phyloP scores from a whole-genome alignment of 2,329 filamentous ascomycete genomes.

The Calonectria leucothoes region DNA sequence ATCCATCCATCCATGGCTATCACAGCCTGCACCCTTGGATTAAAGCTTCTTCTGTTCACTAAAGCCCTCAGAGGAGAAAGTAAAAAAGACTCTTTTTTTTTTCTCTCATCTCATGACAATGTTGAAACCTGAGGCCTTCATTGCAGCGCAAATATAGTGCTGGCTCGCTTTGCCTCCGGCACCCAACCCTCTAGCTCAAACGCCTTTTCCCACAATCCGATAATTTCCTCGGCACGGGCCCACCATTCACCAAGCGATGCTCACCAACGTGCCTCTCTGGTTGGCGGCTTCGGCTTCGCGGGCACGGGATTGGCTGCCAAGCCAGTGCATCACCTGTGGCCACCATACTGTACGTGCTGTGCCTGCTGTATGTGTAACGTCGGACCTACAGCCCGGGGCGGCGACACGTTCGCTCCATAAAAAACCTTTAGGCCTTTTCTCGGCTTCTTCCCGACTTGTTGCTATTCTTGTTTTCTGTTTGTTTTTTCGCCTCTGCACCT shows the following conservation, averaged over 20 bases:
- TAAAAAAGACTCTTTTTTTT: background rate
- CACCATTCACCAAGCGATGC: slow-evolving; percentile 39
- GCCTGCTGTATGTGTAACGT: background rate
- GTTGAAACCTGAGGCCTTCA: background rate
- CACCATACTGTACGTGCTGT: background rate
- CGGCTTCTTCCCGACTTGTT: background rate
- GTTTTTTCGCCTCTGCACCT: no score
- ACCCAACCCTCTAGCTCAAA: background rate
- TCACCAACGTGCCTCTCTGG: slow-evolving; percentile 36
- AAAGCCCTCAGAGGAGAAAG: background rate
- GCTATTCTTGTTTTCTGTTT: background rate
- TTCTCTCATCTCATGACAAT: background rate
- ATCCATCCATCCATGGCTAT: no score
- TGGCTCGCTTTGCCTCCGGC: background rate
- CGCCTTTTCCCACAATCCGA: slow-evolving; percentile 11
- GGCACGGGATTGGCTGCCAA: slow-evolving; percentile 33
- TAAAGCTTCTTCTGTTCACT: background rate
- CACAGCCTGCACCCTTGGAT: background rate
- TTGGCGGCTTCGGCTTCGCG: slow-evolving; percentile 4
- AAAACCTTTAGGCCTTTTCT: background rate
- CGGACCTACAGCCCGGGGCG: background rate
- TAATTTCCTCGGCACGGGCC: slow-evolving; percentile 38
- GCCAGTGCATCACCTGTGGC: background rate
- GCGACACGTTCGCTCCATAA: background rate
- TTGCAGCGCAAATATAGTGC: background rate